Base-by-base conservation (phyloP, 768 basidiomycete species). In the Austroboletus festivus region DNA sequence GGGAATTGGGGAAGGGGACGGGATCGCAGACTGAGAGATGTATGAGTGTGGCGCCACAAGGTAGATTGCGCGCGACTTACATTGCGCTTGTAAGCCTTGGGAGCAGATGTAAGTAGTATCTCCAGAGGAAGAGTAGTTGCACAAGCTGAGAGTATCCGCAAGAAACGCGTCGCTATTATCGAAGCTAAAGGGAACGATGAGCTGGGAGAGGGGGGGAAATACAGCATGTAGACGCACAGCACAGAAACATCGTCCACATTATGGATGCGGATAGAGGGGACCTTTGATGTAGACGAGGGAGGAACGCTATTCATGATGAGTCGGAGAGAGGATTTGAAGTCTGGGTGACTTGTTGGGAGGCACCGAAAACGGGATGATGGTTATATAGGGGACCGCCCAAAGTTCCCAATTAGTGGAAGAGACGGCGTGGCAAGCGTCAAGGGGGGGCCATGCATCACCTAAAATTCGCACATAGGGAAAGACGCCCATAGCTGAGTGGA, bases 371-470 rank as follows among this genome's bases (percentile, higher is more conserved):
- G 18, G 18, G 16, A 7, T 37, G 35, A 18, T 37, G 13, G n/a
- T 61, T 64, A 56, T 62, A 62, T 63, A 63, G 34, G 26, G 23
- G 30, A 19, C n/a, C 28, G 21, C 53, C 45, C 47, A 23, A 20
- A 6, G 52, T 60, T 33, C 48, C 13, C 20, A 47, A 50, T 50
- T 16, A n/a, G n/a, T n/a, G n/a, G 31, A 53, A 19, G 35, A 30
- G 13, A 0, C 19, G 18, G 46, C 46, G 46, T 57, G 28, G 28
- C 28, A 28, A 28, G 28, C 7, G 28, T 6, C 28, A 28, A 28
- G 44, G n/a, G 44, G n/a, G 23, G 40, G 35, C 35, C 37, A 44
- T 16, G 38, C 16, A 34, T 42, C 18, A 33, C 26, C 55, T 16
- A 49, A 50, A 43, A 41, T 28, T 35, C 11, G 15, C 44, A 2